Conservation (phyloP, 2,329 filamentous ascomycete species). For the Sporothrix globosa region DNA sequence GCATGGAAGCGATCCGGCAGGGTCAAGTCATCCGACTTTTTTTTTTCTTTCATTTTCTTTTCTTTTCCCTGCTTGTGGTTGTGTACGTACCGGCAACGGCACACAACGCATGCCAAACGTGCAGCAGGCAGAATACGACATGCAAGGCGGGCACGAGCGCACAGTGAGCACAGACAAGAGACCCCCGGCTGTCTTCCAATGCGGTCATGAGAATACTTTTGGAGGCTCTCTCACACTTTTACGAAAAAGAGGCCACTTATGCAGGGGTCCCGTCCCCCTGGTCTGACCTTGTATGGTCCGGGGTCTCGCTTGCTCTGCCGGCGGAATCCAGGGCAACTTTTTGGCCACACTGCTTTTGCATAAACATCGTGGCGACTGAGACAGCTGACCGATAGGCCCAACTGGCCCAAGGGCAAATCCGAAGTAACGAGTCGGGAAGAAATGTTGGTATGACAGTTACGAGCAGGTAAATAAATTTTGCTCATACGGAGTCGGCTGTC, state of each 20-base stretch:
- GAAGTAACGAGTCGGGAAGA: not conserved
- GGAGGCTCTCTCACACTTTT: not conserved
- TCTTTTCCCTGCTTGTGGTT: not conserved
- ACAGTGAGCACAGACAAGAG: not conserved
- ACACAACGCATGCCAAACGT: not conserved
- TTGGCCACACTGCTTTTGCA: conserved; percentile 15
- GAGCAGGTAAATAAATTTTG: no score
- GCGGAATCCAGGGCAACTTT: no score
- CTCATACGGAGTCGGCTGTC: no score
- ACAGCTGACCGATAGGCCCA: conserved; percentile 27
- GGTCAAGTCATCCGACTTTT: conserved; percentile 1
- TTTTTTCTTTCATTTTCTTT: not conserved
- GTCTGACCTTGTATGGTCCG: not conserved
- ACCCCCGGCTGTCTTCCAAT: not conserved
- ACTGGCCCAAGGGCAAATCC: not conserved
- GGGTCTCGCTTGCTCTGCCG: no score
- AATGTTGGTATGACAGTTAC: no score
- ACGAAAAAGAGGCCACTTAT: not conserved
- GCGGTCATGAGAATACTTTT: not conserved
- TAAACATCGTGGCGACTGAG: conserved; percentile 33
- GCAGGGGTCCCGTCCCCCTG: conserved; percentile 18
- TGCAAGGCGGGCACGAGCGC: not conserved
- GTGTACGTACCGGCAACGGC: not conserved
- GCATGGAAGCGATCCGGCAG: conserved; percentile 9
- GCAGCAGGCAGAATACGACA: not conserved